Evolutionary conservation across 78 protist genomes (phyloP), one percentile per base, ranked within the genome.

Genomic region (Mastigamoeba balamuthi): DNA sequence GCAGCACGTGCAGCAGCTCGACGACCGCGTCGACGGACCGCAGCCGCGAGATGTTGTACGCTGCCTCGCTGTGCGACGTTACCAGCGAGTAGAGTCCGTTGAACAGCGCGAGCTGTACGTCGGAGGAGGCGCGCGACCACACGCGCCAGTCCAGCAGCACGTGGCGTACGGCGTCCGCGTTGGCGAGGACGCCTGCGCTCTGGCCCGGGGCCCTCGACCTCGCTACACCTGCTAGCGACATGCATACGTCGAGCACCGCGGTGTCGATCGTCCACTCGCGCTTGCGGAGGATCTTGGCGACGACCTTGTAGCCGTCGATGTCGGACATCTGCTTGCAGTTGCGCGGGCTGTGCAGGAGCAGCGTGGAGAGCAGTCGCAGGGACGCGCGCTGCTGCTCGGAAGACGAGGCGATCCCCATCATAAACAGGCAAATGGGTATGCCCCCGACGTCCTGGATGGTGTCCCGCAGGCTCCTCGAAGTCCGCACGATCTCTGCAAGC

Each of bases 281-380:
- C 41, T 69, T 72, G 23, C 87, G 33, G 6, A 82, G 73, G 25
- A 82, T 28, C 42, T 75, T 67, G 35, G 70, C 52, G 5, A 82
- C 70, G 42, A 82, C 38, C 74, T 76, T 76, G 53, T 82, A 76
- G 6, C 87, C 87, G 35, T 66, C 48, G 38, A 68, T 74, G 7
- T 82, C 87, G 37, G 43, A 68, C 87, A 82, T 82, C 38, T 82
- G 81, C n/a, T 36, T 43, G 0, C 68, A 29, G 40, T 82, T 82
- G 6, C 58, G 68, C 52, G 71, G 87, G 30, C 53, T 30, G 30
- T 74, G 69, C 29, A 44, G 37, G 36, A 58, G 29, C 4, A 3
- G 4, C 9, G 9, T 3, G 29, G 5, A 58, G 36, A 58, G 29
- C 29, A 58, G 29, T 6, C 5, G 17, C 29, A 58, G 6, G 9